Percentiles rank a stretch among this genome's conserved stretches.
Evolutionary conservation across 1,284 basidiomycete species (phyloP).

Genomic region (Sanguinoderma infundibulare): DNA sequence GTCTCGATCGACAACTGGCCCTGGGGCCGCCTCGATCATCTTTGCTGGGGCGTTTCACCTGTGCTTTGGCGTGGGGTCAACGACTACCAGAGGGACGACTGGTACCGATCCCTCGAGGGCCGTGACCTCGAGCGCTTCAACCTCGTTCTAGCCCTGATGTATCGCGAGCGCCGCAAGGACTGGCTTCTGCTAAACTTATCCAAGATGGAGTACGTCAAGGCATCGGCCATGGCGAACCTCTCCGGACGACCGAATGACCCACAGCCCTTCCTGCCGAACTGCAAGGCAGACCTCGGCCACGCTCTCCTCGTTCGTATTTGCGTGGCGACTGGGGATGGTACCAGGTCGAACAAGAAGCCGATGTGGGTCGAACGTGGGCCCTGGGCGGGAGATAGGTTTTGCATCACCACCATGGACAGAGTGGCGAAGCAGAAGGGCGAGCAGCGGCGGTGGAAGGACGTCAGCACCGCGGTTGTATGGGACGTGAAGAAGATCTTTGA

Average conservation of each 20-base stretch:
- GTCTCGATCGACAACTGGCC: not conserved
- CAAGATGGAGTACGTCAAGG: not conserved
- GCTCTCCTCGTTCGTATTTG: conserved; percentile 5
- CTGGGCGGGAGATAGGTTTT: conserved; percentile 14
- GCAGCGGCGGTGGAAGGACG: conserved; percentile 3
- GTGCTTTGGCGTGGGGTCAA: not conserved
- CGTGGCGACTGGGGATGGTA: not conserved
- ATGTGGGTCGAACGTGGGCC: not conserved
- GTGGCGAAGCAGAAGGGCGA: not conserved
- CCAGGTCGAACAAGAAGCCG: not conserved
- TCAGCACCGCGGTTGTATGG: not conserved
- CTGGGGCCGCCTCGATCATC: not conserved
- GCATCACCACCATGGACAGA: conserved; percentile 6
- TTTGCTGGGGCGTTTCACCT: not conserved
- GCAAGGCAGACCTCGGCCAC: conserved; percentile 5
- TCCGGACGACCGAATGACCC: not conserved
- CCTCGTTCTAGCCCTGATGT: not conserved
- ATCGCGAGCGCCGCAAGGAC: not conserved
- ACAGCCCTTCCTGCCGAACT: conserved; percentile 13
- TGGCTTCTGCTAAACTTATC: not conserved
- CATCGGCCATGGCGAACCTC: not conserved
- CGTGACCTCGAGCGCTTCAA: not conserved
- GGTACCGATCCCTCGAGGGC: not conserved
- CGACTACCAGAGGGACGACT: not conserved
- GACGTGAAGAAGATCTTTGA: conserved; percentile 2